These are phyloP conservation scores for Lactarius sp. DNA, from an alignment of 768 basidiomycete genomes.

Conservation along the genomic window DNA sequence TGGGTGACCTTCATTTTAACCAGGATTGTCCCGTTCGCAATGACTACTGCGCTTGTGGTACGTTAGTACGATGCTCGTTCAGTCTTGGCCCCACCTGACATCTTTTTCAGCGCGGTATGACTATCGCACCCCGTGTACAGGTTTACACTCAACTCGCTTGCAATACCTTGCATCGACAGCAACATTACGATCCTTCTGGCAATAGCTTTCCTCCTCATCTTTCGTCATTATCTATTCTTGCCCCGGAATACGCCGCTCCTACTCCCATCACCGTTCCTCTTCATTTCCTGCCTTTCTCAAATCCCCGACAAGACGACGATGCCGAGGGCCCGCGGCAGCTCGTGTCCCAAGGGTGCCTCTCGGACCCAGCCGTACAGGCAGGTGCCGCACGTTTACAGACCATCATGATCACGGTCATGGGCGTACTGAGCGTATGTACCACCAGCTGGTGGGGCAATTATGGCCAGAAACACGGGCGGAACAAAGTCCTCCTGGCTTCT, in stretches of 20 bases:
- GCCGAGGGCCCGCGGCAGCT: slow-evolving; percentile 38
- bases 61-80: slow-evolving; percentile 26
- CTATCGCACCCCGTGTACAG: slow-evolving; percentile 71
- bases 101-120: slow-evolving; percentile 63
- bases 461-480: slow-evolving; percentile 73
- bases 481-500: slow-evolving; percentile 61
- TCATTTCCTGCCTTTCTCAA: slow-evolving; percentile 16
- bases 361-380: slow-evolving; percentile 56
- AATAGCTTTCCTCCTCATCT: slow-evolving; percentile 5
- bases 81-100: slow-evolving; percentile 1
- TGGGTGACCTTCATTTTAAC: not conserved
- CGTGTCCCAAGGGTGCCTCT: slow-evolving; percentile 38
- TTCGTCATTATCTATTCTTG: slow-evolving; percentile 1
- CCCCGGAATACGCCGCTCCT: not conserved
- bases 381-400: slow-evolving; percentile 72
- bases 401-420: slow-evolving; percentile 72
- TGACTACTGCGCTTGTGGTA: slow-evolving; percentile 64
- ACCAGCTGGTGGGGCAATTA: slow-evolving; percentile 86
- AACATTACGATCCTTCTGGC: slow-evolving; percentile 37
- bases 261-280: not conserved
- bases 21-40: slow-evolving; percentile 70
- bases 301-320: slow-evolving; percentile 28
- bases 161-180: slow-evolving; percentile 43
- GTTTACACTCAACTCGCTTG: slow-evolving; percentile 78
- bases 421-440: slow-evolving; percentile 70